Conservation (phyloP, 345 rosid genomes). For the Brassica nigra region DNA sequence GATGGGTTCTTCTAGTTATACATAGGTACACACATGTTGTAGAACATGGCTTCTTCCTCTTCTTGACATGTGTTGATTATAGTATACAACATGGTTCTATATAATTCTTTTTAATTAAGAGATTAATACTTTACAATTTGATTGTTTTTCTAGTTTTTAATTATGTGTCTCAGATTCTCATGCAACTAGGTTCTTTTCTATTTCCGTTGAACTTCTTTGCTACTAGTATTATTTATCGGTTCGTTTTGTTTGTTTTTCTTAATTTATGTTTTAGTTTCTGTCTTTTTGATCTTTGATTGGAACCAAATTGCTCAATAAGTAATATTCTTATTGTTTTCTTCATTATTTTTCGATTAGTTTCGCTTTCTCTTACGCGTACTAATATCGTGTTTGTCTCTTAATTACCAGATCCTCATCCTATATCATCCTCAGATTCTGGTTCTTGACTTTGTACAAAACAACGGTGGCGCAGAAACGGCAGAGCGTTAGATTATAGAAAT, state of each 20-base stretch:
- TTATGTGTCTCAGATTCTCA: constrained; percentile 47
- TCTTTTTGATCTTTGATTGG: constrained; percentile 36
- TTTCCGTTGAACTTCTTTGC: constrained; percentile 36
- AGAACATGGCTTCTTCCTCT: constrained; percentile 41
- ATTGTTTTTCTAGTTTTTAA: neutral
- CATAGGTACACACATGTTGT: constrained; percentile 14
- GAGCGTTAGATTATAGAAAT: constrained; percentile 40
- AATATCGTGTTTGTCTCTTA: constrained; percentile 27
- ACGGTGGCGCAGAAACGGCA: constrained; percentile 42
- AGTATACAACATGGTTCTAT: constrained; percentile 19
- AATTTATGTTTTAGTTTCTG: constrained; percentile 34
- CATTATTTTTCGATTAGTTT: constrained; percentile 18
- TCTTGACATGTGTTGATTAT: constrained; percentile 22
- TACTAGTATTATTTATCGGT: constrained; percentile 30
- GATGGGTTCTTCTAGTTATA: neutral
- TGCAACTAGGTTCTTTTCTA: constrained; percentile 51
- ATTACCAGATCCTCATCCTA: constrained; percentile 41
- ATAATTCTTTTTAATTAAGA: constrained; percentile 7
- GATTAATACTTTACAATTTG: neutral
- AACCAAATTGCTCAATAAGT: constrained; percentile 30
- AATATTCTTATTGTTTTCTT: constrained; percentile 21
- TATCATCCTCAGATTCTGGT: constrained; percentile 27
- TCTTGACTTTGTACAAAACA: constrained; percentile 37
- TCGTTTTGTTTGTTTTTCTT: constrained; percentile 23
- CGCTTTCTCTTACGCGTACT: constrained; percentile 6